Conservation (phyloP, 2,329 filamentous ascomycete genomes). For the Blastomyces parvus region DNA sequence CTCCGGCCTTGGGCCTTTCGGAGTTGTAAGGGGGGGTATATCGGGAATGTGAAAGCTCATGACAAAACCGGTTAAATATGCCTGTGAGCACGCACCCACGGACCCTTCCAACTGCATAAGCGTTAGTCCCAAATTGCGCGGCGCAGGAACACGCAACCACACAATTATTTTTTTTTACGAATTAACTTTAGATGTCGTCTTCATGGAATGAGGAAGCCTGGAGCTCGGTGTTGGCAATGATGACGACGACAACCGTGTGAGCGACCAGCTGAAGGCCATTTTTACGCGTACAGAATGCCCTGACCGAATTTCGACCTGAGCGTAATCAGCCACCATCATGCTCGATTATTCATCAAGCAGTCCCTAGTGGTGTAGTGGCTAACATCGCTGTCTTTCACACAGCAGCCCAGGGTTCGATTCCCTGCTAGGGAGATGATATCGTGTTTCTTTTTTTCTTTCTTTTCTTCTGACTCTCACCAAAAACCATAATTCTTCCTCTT, state of each 20-base stretch:
- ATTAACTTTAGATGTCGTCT: neutral
- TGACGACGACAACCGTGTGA: neutral
- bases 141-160: neutral
- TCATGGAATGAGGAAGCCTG: neutral
- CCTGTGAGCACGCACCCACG: no score
- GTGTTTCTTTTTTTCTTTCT: neutral
- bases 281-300: no score
- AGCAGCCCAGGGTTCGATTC: conserved; percentile 12
- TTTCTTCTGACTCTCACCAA: neutral
- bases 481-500: neutral
- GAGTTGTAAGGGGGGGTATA: neutral
- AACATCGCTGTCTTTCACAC: conserved; percentile 13
- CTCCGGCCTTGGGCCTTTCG: neutral
- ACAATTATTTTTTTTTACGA: neutral
- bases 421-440: neutral
- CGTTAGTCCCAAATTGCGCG: neutral
- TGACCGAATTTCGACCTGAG: no score
- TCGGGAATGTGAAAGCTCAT: no score
- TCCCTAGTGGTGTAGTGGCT: conserved; percentile 12
- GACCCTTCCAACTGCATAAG: neutral
- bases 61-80: no score
- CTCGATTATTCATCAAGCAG: conserved; percentile 4
- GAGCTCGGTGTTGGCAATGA: neutral
- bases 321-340: neutral
- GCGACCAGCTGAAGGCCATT: neutral